These are phyloP conservation scores for Aspergillus thermomutatus DNA, from an alignment of 2,329 filamentous ascomycete species.

Conservation along the genomic window DNA sequence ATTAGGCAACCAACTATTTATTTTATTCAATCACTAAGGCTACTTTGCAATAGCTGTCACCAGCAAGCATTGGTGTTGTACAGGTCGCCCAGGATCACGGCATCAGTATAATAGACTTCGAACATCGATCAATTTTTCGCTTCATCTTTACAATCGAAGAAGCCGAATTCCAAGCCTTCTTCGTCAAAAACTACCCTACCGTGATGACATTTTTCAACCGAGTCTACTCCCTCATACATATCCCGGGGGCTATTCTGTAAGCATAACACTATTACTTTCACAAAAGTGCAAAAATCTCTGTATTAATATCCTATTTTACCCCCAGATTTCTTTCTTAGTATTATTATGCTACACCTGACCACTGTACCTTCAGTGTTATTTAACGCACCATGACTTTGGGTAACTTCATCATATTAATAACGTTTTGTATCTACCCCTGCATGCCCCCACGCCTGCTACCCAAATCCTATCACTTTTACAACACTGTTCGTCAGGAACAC, in stretches of 20 bases:
- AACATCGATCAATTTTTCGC: conserved; percentile 37
- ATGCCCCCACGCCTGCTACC: conserved; percentile 62
- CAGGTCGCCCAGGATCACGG: conserved; percentile 46
- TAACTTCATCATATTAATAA: conserved; percentile 58
- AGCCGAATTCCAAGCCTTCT: conserved; percentile 46
- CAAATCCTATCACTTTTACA: conserved; percentile 58
- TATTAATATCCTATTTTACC: too few relatives aligned
- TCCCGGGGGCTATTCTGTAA: conserved; percentile 50
- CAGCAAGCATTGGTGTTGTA: conserved; percentile 47
- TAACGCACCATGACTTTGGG: conserved; percentile 61
- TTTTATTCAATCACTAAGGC: conserved; percentile 61
- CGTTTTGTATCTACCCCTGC: conserved; percentile 61
- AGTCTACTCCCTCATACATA: conserved; percentile 50
- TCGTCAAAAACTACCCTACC: conserved; percentile 39
- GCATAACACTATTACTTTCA: conserved; percentile 18
- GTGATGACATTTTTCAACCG: conserved; percentile 49
- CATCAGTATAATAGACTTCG: conserved; percentile 41
- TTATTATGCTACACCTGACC: conserved; percentile 39
- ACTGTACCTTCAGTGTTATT: conserved; percentile 53
- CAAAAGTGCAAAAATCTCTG: too few relatives aligned
- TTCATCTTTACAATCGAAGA: conserved; percentile 42
- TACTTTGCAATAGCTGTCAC: conserved; percentile 50
- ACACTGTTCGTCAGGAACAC: conserved; percentile 57
- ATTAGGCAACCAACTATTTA: conserved; percentile 64
- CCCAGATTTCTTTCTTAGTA: conserved; percentile 41